Evolutionary conservation across 768 basidiomycete genomes (phyloP), one percentile per base, ranked within the genome.

Genomic region (Galerina marginata): DNA sequence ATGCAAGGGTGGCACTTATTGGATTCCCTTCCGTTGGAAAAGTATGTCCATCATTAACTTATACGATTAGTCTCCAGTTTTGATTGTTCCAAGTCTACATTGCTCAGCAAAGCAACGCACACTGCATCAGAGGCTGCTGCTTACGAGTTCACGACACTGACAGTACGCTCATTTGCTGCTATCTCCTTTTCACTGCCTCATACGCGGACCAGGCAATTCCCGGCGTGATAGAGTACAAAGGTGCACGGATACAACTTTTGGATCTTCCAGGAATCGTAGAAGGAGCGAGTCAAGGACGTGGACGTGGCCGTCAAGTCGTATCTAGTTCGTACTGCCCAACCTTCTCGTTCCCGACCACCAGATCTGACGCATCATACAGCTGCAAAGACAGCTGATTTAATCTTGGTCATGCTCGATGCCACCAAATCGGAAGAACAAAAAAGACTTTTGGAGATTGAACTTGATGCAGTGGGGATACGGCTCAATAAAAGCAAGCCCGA

Each of bases 201-300:
- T 15, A 48, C 23, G 46, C 40, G 40, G 60, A 61, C 53, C 42
- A 93, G 88, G 96, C 97, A 9, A 99, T 99, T 61, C 96, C 97
- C 38, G 97, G 97, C 50, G 97, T 99, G 3, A 86, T 99, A 15
- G 96, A 99, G 69, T 92, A 99, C 72, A 89, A 96, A 73, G 97
- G 97, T 29, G 83, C 83, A 40, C 84, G 93, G 44, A 95, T 99
- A 58, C 97, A 99, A 72, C 83, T 98, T 45, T 84, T 98, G 14
- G 96, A 98, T 85, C 79, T 98, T 36, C 96, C 96, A 2, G 96
- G 96, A 74, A 98, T 98, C 65, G 94, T 98, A 7, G 93, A 95
- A 75, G 93, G 93, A 12, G 93, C 93, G 16, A 92, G 91, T 68
- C 90, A 93, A 79, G 90, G 88, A 73, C 86, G 95, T 63, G 96